Conservation (phyloP, 805 yeast species). For the Zygoascus ofunaensis region DNA sequence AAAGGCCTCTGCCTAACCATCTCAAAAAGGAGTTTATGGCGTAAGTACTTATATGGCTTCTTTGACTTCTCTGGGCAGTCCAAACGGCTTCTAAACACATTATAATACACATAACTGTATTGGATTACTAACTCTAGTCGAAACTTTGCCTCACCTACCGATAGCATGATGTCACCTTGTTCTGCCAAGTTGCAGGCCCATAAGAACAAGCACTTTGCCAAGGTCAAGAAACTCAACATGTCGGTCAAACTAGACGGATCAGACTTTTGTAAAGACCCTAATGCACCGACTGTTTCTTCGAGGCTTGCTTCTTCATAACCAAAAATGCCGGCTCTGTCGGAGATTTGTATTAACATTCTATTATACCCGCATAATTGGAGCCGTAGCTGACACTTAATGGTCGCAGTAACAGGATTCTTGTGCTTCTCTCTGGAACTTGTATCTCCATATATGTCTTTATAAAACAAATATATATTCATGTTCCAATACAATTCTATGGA, state of each 20-base stretch:
- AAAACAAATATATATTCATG: too few relatives aligned
- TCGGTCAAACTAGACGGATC: not conserved
- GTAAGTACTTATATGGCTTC: not conserved
- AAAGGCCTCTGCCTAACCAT: slow-evolving; percentile 4
- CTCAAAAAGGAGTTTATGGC: slow-evolving; percentile 5
- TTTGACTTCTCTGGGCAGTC: too few relatives aligned
- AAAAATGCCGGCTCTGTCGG: too few relatives aligned
- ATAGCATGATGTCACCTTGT: slow-evolving; percentile 48
- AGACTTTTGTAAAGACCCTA: not conserved
- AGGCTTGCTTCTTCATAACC: not conserved
- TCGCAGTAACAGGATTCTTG: too few relatives aligned
- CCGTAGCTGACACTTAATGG: too few relatives aligned
- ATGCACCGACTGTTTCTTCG: slow-evolving; percentile 4
- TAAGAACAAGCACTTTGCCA: slow-evolving; percentile 33
- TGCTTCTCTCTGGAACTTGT: too few relatives aligned
- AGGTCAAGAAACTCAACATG: not conserved
- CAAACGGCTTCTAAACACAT: too few relatives aligned
- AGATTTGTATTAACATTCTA: too few relatives aligned
- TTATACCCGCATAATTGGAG: too few relatives aligned
- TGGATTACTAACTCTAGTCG: slow-evolving; percentile 1
- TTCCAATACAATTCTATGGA: too few relatives aligned
- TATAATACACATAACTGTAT: not conserved
- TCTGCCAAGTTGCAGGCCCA: slow-evolving; percentile 46
- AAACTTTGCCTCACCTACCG: slow-evolving; percentile 47
- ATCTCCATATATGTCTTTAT: too few relatives aligned